Base-by-base conservation (phyloP, 1,284 basidiomycete genomes). In the Puccinia coronata region DNA sequence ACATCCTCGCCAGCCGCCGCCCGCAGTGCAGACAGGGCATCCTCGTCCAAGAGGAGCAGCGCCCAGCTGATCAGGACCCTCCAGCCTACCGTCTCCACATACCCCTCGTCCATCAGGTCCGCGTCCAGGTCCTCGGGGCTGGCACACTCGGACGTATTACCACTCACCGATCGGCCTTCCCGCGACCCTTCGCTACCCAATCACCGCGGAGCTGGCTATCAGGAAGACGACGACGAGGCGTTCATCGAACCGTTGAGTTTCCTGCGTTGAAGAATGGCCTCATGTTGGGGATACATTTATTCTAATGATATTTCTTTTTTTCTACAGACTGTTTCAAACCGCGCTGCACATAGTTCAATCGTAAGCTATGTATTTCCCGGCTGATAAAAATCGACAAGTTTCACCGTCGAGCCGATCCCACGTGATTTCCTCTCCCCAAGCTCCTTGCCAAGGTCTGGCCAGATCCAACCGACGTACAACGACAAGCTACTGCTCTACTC, bases 401-500 rank as follows among this genome's bases (percentile, higher is more conserved):
- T 67, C 39, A 43, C 28, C 36, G 14, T 31, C 9, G 8, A 31
- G 0, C 20, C 57, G 28, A 28, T 59, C 11, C 4, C 12, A 31
- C 1, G 4, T 59, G n/a, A 59, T 59, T 28, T 9, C 28, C 6
- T 6, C 23, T 57, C 23, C 20, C 6, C 28, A n/a, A 78, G 76
- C 51, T 65, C 25, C 18, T 61, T 80, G 18, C 65, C 77, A 53
- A 43, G 18, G 20, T 71, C 77, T 36, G 69, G 77, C 39, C 65
- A 67, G n/a, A 80, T 80, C 16, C 77, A 71, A 63, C 77, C 77
- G 3, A 71, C 65, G 28, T 80, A 80, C 36, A 80, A 80, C 25
- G 53, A 80, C n/a, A 80, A 80, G 34, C 31, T 80, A 28, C 31
- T 80, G 53, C 69, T 80, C 31, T 80, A 80, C 55, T 80, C 77